These are phyloP conservation scores for Passiflora organensis DNA, from an alignment of 345 rosid genomes.

Conservation along the genomic window DNA sequence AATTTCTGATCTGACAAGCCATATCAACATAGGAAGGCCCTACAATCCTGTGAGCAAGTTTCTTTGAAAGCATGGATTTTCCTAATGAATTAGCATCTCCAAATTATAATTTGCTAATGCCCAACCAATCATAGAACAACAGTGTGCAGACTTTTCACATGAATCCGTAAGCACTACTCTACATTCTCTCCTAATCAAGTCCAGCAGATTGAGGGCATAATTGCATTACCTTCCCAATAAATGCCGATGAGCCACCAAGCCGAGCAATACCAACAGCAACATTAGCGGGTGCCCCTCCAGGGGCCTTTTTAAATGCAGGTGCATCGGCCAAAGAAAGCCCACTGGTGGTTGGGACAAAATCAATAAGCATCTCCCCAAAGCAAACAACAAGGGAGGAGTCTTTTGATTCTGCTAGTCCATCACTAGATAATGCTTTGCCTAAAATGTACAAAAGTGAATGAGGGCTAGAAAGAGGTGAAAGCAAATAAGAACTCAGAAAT, in stretches of 20 bases:
- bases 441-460: conserved; percentile 2
- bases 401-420: conserved; percentile 37
- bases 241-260: conserved; percentile 90
- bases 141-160: not conserved
- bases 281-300: conserved; percentile 98
- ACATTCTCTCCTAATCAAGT: not conserved
- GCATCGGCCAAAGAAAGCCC: conserved; percentile 86
- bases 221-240: conserved; percentile 71
- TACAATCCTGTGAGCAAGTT: not conserved
- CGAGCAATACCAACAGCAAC: conserved; percentile 93
- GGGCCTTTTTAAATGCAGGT: conserved; percentile 87
- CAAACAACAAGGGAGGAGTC: conserved; percentile 71
- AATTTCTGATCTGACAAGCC: not conserved
- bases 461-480: not conserved
- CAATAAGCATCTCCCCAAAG: conserved; percentile 94
- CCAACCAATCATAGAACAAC: not conserved
- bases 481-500: not conserved
- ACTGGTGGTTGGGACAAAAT: conserved; percentile 78
- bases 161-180: not conserved
- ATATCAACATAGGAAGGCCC: not conserved
- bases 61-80: not conserved
- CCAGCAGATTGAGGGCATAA: not conserved
- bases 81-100: not conserved
- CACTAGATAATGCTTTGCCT: conserved; percentile 55
- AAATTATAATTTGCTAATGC: not conserved